Base-by-base conservation (phyloP, 2,329 filamentous ascomycete species). In the Pseudocercospora fuligena region DNA sequence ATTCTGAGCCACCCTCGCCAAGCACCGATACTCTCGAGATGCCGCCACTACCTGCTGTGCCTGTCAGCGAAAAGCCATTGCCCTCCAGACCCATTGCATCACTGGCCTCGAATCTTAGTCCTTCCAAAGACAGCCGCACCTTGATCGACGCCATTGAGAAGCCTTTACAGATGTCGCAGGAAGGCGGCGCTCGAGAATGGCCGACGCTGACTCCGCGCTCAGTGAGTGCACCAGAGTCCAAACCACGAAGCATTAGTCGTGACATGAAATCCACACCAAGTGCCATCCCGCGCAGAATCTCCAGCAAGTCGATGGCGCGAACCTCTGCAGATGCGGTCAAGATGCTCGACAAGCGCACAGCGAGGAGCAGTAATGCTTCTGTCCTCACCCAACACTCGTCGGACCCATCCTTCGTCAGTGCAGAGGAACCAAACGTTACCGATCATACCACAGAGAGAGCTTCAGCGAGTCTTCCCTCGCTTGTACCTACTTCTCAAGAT, bases 91-190 rank as follows among this genome's bases (percentile, higher is more conserved):
- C 80, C 2, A 63, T 79, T 12, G 76, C 73, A 25, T 75, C 78
- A 14, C 31, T 80, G 4, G 61, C 73, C 9, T 70, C 76, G 40
- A 69, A 71, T 2, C 57, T 69, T 21, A 80, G 76, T 60, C 79
- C 80, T 3, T 72, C 70, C 7, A 80, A 79, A 66, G 74, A 78
- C 33, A 73, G 74, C 29, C 77, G 78, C 16, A 78, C 77, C 2
- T 73, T 82, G 21, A 67, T 82, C 5, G 80, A 82, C 63, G 80
- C 80, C 14, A 74, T 75, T 25, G 78, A 80, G 61, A 67, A 67
- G 57, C 75, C 73, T 49, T 64, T 76, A 6, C 69, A 67, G 36
- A 25, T 69, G 16, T 65, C 60, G 2, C 33, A 66, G 5, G 67
- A 49, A 14, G 68, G 63, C 40, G 29, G 40, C 40, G 54, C 66